Evolutionary conservation across 331 rosid genomes (phyloP).

Genomic region (Malus hybrid): DNA sequence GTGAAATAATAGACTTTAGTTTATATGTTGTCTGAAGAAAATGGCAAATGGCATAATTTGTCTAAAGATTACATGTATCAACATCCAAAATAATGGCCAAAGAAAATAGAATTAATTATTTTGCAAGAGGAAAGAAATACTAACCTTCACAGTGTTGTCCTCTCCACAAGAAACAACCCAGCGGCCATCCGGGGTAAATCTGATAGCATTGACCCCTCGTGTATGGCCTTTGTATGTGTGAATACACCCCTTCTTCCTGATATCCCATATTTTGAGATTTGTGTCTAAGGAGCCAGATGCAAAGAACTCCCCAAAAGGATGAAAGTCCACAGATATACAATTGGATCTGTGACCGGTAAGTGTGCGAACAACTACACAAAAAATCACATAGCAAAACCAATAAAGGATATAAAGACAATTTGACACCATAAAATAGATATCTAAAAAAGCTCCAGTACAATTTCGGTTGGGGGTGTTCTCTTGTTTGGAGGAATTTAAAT

Average conservation of each 20-base stretch:
- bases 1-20: conserved; percentile 9
- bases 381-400: conserved; percentile 18
- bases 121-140: conserved; percentile 13
- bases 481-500: background rate
- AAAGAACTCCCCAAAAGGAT: conserved; percentile 98
- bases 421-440: background rate
- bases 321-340: conserved; percentile 94
- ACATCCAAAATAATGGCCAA: background rate
- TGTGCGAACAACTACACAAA: conserved; percentile 79
- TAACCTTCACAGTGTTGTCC: conserved; percentile 97
- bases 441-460: background rate
- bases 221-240: conserved; percentile 99
- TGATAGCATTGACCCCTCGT: conserved; percentile 94
- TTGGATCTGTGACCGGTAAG: conserved; percentile 98
- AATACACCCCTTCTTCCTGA: conserved; percentile 96
- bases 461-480: background rate
- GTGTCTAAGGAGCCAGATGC: conserved; percentile 97
- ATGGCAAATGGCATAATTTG: background rate
- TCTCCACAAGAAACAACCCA: conserved; percentile 99
- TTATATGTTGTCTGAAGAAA: background rate
- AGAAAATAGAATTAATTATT: background rate
- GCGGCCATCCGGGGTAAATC: conserved; percentile 99
- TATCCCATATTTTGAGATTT: conserved; percentile 98
- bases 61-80: background rate
- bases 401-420: background rate